Conservation (phyloP, 805 yeast genomes). For the Zygosaccharomyces rouxii region DNA sequence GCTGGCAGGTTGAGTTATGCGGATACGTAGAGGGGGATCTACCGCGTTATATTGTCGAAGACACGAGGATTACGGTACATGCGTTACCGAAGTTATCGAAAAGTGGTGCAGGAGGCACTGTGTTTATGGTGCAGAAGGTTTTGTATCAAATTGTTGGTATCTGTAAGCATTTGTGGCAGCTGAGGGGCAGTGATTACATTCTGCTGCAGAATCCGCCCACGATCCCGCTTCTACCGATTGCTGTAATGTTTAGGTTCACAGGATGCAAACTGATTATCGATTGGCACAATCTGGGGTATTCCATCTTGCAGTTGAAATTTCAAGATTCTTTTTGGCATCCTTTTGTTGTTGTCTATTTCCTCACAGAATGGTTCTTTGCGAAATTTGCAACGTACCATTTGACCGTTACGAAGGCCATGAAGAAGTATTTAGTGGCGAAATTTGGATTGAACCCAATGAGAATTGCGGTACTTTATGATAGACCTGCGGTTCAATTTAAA, state of each 20-base stretch:
- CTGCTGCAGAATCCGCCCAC: constrained; percentile 91
- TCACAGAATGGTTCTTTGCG: constrained; percentile 63
- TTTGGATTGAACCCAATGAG: constrained; percentile 49
- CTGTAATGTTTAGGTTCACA: constrained; percentile 51
- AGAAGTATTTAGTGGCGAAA: constrained; percentile 48
- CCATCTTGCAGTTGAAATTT: constrained; percentile 68
- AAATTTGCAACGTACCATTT: constrained; percentile 64
- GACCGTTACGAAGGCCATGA: constrained; percentile 78
- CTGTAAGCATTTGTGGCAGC: constrained; percentile 43
- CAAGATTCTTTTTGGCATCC: constrained; percentile 48
- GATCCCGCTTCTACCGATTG: constrained; percentile 70
- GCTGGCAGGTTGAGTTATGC: constrained; percentile 74
- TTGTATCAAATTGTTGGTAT: constrained; percentile 49
- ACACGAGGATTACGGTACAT: constrained; percentile 49
- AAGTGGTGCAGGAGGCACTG: background rate
- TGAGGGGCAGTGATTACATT: constrained; percentile 62
- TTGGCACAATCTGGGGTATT: constrained; percentile 93
- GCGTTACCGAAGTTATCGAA: constrained; percentile 24
- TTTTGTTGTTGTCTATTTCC: constrained; percentile 53
- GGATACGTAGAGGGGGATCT: constrained; percentile 68
- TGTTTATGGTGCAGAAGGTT: constrained; percentile 46
- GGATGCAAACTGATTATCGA: constrained; percentile 71
- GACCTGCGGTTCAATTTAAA: constrained; percentile 68
- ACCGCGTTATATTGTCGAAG: constrained; percentile 47
- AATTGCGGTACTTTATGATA: constrained; percentile 71